These are phyloP conservation scores for Pythium pyrilobum DNA, from an alignment of 352 stramenopile species.

Conservation along the genomic window DNA sequence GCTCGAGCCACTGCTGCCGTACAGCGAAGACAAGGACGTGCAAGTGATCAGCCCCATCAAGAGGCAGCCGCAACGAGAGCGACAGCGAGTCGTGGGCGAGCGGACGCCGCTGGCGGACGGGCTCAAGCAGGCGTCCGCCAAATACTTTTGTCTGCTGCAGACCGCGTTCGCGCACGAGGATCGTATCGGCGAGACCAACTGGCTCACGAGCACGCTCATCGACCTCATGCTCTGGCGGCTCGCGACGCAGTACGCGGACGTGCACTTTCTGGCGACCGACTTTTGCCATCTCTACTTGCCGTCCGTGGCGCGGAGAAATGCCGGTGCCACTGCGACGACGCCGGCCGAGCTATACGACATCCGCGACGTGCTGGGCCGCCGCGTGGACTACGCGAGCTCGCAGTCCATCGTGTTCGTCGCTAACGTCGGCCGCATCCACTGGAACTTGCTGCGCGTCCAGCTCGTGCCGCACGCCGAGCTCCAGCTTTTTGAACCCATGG, in stretches of 20 bases:
- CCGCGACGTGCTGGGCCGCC: slow-evolving; percentile 61
- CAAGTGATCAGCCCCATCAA: too few species aligned
- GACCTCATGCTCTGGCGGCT: slow-evolving; percentile 82
- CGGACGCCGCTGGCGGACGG: too few species aligned
- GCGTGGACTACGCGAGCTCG: slow-evolving; percentile 50
- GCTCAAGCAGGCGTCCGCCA: slow-evolving; percentile 1
- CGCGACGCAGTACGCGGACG: slow-evolving; percentile 54
- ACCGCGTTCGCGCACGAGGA: slow-evolving; percentile 54
- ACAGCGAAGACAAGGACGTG: too few species aligned
- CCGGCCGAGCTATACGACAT: slow-evolving; percentile 29
- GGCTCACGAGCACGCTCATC: slow-evolving; percentile 82
- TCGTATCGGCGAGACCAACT: slow-evolving; percentile 67
- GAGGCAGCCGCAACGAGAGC: too few species aligned
- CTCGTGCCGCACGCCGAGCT: slow-evolving; percentile 54
- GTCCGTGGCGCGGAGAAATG: slow-evolving; percentile 6
- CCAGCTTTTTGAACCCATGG: slow-evolving; percentile 89
- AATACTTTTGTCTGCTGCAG: slow-evolving; percentile 33
- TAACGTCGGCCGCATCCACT: slow-evolving; percentile 81
- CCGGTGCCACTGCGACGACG: not conserved
- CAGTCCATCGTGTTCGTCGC: slow-evolving; percentile 79
- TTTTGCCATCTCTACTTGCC: slow-evolving; percentile 73
- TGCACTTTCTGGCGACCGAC: slow-evolving; percentile 82
- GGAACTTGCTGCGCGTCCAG: slow-evolving; percentile 85
- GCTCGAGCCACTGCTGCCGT: too few species aligned
- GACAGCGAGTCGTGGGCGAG: too few species aligned